Evolutionary conservation across 305 asterid genomes (phyloP).

Genomic region (Fraxinus floribunda): DNA sequence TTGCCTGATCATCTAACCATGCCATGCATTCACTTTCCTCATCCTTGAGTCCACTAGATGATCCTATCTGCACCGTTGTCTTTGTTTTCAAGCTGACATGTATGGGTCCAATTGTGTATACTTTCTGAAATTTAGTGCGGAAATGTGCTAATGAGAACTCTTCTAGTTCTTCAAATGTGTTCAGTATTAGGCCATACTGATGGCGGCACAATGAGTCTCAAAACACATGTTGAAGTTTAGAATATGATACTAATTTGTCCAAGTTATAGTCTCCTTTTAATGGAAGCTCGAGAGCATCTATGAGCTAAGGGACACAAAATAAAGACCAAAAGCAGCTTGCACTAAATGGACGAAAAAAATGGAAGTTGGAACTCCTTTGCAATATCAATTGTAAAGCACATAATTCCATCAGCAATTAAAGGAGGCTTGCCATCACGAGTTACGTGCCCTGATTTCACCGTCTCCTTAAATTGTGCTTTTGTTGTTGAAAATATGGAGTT

Average conservation of each 20-base stretch:
- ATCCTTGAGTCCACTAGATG: constrained; percentile 27
- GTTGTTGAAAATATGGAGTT: constrained; percentile 24
- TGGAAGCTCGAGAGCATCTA: constrained; percentile 40
- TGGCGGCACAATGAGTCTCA: constrained; percentile 23
- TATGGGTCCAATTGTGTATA: constrained; percentile 37
- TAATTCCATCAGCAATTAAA: constrained; percentile 33
- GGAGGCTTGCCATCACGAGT: not conserved
- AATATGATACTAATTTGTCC: constrained; percentile 23
- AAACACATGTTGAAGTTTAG: constrained; percentile 13
- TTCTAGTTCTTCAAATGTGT: constrained; percentile 40
- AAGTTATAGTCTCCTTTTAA: not conserved
- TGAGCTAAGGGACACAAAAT: constrained; percentile 32
- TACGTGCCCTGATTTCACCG: constrained; percentile 6
- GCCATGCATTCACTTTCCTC: constrained; percentile 28
- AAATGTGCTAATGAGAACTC: constrained; percentile 23
- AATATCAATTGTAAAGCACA: constrained; percentile 27
- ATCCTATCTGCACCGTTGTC: not conserved
- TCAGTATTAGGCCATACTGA: constrained; percentile 38
- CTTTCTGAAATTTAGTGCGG: constrained; percentile 13
- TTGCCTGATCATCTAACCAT: constrained; percentile 39
- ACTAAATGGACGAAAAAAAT: constrained; percentile 20
- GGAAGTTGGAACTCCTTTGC: constrained; percentile 34
- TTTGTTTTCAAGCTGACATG: constrained; percentile 23
- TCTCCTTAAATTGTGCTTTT: constrained; percentile 23
- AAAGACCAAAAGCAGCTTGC: constrained; percentile 29